A percentile compares a stretch with the other conserved stretches of the same genome.
These are phyloP conservation scores for Chrysanthemum lavandulifolium DNA, from an alignment of 129 eudicot species.

Conservation along the genomic window DNA sequence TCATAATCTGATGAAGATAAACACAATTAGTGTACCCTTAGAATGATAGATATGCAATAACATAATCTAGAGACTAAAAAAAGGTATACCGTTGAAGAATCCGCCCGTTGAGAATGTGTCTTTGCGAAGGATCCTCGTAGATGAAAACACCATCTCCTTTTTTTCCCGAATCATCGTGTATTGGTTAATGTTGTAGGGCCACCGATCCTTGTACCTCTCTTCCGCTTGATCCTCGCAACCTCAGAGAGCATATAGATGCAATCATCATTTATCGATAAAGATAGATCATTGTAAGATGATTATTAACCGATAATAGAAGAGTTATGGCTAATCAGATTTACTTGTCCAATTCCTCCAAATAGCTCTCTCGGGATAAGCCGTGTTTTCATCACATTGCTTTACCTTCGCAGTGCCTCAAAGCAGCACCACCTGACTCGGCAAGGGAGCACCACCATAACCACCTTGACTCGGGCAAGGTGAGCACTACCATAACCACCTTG, in stretches of 20 bases:
- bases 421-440: too few species aligned
- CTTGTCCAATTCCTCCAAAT: too few species aligned
- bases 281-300: constrained; percentile 93
- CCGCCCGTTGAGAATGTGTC: constrained; percentile 96
- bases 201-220: constrained; percentile 97
- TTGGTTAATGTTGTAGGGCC: constrained; percentile 93
- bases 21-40: too few species aligned
- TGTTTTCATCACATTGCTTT: constrained; percentile 92
- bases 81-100: too few species aligned
- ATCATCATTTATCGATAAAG: too few species aligned
- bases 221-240: constrained; percentile 96
- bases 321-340: too few species aligned
- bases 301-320: too few species aligned
- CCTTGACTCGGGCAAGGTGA: constrained; percentile 45
- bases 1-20: too few species aligned
- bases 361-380: constrained; percentile 83
- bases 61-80: too few species aligned
- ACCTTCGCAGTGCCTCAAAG: constrained; percentile 69
- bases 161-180: constrained; percentile 89
- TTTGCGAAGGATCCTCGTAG: constrained; percentile 96
- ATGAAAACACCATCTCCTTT: constrained; percentile 86
- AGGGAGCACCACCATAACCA: too few species aligned
- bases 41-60: too few species aligned
- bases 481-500: constrained; percentile 53
- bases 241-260: too few species aligned